These are phyloP conservation scores for Yamadazyma buinensis DNA, from an alignment of 1,139 yeast genomes.

Conservation along the genomic window DNA sequence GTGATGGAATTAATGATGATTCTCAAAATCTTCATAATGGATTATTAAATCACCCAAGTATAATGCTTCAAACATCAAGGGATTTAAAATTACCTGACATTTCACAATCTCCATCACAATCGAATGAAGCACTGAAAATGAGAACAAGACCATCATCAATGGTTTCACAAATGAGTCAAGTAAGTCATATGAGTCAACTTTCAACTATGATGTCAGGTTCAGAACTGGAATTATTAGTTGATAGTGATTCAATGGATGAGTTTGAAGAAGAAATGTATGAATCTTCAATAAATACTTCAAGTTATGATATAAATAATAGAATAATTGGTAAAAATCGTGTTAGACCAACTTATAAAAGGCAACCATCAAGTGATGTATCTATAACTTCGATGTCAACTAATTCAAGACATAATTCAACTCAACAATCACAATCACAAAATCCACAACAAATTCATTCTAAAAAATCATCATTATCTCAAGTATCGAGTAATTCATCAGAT, in stretches of 20 bases:
- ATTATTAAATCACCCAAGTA: not conserved
- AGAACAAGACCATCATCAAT: slow-evolving; percentile 61
- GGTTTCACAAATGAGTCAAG: slow-evolving; percentile 58
- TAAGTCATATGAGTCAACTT: slow-evolving; percentile 54
- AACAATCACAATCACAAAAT: not conserved
- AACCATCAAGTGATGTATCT: slow-evolving; percentile 37
- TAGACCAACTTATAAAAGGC: slow-evolving; percentile 33
- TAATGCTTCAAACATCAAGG: not conserved
- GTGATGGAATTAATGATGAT: not conserved
- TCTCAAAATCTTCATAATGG: not conserved
- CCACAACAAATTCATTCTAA: slow-evolving; percentile 16
- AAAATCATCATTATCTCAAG: slow-evolving; percentile 29
- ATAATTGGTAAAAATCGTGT: slow-evolving; percentile 8
- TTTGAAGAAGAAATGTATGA: slow-evolving; percentile 30
- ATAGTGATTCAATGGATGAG: slow-evolving; percentile 47
- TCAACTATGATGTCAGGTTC: slow-evolving; percentile 49
- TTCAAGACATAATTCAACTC: slow-evolving; percentile 5
- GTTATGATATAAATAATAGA: slow-evolving; percentile 9
- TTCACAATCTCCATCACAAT: slow-evolving; percentile 1
- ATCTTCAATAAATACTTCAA: slow-evolving; percentile 13
- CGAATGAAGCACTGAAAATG: slow-evolving; percentile 5
- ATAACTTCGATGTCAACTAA: slow-evolving; percentile 31
- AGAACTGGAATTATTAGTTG: slow-evolving; percentile 39
- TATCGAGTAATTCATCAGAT: slow-evolving; percentile 40
- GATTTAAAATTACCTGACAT: not conserved